Conservation (phyloP, 2,329 filamentous ascomycete species). For the Colletotrichum aenigma region DNA sequence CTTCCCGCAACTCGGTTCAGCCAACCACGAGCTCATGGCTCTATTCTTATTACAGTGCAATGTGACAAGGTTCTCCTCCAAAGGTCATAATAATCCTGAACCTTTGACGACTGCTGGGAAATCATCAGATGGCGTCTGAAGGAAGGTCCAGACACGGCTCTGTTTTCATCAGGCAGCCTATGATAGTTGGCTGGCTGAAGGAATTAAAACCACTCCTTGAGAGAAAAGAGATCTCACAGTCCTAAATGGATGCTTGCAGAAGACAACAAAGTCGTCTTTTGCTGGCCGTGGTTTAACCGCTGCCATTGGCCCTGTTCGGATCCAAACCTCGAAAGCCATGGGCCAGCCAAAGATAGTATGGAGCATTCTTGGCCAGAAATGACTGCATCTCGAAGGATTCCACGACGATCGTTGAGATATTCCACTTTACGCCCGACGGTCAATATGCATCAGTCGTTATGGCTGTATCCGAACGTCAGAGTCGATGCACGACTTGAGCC, state of each 20-base stretch:
- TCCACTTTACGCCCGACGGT: slow-evolving; percentile 4
- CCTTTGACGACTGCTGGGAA: not conserved
- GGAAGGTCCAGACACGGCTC: not conserved
- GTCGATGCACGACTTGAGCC: not conserved
- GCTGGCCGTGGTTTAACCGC: not conserved
- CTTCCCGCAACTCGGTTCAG: not conserved
- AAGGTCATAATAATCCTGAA: not conserved
- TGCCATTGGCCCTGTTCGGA: not conserved
- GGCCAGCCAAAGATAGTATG: not conserved
- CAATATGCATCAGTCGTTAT: not conserved
- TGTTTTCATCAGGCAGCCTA: not conserved
- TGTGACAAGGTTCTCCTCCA: not conserved
- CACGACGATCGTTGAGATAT: not conserved
- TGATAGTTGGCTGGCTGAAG: not conserved
- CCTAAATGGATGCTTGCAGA: not conserved
- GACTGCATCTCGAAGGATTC: not conserved
- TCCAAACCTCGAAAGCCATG: not conserved
- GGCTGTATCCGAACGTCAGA: not conserved
- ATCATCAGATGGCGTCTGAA: not conserved
- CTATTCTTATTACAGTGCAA: not conserved
- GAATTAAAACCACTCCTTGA: not conserved
- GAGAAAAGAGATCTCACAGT: not conserved
- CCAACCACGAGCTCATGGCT: not conserved
- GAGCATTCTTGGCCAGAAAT: not conserved
- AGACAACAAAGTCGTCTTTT: not conserved